Base-by-base conservation (phyloP, 75 land plant species). In the Selaginella tamariscina region DNA sequence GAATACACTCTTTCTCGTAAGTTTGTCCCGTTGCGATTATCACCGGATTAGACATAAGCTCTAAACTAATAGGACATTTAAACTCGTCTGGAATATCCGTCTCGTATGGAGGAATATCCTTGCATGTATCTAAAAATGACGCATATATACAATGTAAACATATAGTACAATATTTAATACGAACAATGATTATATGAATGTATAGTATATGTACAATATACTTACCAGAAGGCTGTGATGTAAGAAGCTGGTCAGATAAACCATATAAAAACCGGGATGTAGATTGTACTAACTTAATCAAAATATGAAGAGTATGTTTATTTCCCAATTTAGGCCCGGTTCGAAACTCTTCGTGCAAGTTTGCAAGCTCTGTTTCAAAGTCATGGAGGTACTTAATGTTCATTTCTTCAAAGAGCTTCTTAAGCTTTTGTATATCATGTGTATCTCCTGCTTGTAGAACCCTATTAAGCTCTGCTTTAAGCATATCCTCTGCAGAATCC, bases 31-130 rank as follows among this genome's bases (percentile, higher is more conserved):
- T 78, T 1, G 86, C 66, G 5, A 88, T 66, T 54, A 82, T 81
- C 57, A 88, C 92, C 0, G 92, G 92, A 21, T 88, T 88, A 29
- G 33, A 65, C 86, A 88, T 88, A 68, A 88, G 49, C 66, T 88
- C 92, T 2, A 86, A 81, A 0, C 86, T 71, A 56, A 88, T 83
- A 2, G 92, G 86, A 68, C 92, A 88, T 27, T 73, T 32, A 66
- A 73, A 86, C 55, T 86, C 92, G 31, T 81, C 84, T 23, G 92
- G 92, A n/a, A 84, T 60, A 49, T 68, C 26, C 62, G 49, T 5
- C 49, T 39, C 49, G n/a, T n/a, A n/a, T n/a, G n/a, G n/a, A n/a
- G n/a, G n/a, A n/a, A n/a, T 39, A 5, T 39, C 49, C 49, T 39
- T 39, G 49, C 5, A 39, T 5, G 11, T 15, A 39, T 39, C 49